A percentile compares a stretch with the other conserved stretches of the same genome.
Evolutionary conservation across 768 basidiomycete species (phyloP).

Genomic region (Phanerodontia chrysosporium): DNA sequence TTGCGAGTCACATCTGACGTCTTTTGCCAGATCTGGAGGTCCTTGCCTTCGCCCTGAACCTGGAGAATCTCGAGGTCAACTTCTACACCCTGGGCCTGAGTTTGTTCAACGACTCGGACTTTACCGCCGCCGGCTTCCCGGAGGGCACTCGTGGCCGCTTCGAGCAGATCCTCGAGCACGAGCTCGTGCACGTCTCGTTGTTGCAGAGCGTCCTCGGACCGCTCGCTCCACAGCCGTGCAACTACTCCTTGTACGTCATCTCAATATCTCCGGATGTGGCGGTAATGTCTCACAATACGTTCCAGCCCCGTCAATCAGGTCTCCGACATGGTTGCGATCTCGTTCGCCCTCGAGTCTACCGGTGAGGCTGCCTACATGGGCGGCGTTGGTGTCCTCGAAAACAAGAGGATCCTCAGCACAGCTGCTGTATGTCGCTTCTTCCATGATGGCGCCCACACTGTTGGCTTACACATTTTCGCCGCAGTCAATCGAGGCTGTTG

Average conservation of each 20-base stretch:
- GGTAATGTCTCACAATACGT: not conserved
- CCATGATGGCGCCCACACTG: not conserved
- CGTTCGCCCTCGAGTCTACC: conserved; percentile 49
- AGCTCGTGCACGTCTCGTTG: conserved; percentile 50
- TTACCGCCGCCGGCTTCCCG: conserved; percentile 43
- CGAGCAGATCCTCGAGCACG: conserved; percentile 50
- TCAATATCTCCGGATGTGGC: conserved; percentile 1
- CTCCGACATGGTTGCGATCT: conserved; percentile 38
- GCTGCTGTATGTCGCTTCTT: conserved; percentile 34
- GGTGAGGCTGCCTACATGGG: conserved; percentile 57
- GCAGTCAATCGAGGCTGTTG: conserved; percentile 50
- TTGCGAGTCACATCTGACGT: no score
- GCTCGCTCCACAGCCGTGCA: conserved; percentile 47
- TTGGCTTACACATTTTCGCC: conserved; percentile 14
- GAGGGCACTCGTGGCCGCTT: conserved; percentile 47
- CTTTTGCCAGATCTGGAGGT: conserved; percentile 21
- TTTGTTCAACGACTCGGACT: conserved; percentile 42
- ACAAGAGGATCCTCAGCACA: conserved; percentile 43
- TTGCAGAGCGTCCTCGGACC: conserved; percentile 42
- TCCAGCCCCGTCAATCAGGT: conserved; percentile 38
- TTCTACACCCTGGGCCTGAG: conserved; percentile 43
- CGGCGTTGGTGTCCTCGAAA: conserved; percentile 37
- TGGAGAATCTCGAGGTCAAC: conserved; percentile 43
- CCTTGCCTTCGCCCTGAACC: conserved; percentile 44
- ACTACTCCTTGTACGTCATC: conserved; percentile 52